phyloP scores from a whole-genome alignment of 768 basidiomycete genomes.

The Suillus paluster region DNA sequence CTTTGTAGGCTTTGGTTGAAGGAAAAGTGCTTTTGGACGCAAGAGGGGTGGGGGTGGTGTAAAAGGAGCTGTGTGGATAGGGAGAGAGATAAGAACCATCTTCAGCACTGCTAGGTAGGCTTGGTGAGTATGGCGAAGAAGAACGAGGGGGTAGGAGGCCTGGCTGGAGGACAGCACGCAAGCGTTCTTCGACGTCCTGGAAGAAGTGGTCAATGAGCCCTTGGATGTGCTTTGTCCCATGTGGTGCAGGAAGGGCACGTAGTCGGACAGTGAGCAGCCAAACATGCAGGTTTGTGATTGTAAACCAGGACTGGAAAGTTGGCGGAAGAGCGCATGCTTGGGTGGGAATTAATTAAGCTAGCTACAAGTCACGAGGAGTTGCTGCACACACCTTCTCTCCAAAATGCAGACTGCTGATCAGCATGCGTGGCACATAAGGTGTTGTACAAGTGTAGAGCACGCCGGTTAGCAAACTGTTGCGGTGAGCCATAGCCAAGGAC shows the following conservation, averaged over 20 bases:
- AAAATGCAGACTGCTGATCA: constrained; percentile 64
- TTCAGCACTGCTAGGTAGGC: constrained; percentile 21
- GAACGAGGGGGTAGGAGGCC: constrained; percentile 35
- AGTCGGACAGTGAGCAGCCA: constrained; percentile 91
- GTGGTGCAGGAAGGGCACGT: constrained; percentile 73
- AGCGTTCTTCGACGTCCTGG: constrained; percentile 88
- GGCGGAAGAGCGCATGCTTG: constrained; percentile 84
- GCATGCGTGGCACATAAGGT: constrained; percentile 57
- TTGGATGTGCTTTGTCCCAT: constrained; percentile 74
- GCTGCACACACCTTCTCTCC: constrained; percentile 62
- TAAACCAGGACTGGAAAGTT: constrained; percentile 98
- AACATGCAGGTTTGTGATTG: constrained; percentile 88
- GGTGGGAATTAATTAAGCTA: constrained; percentile 4
- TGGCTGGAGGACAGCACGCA: constrained; percentile 79
- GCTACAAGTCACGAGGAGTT: background rate
- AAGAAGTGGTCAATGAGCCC: constrained; percentile 94
- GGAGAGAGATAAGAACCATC: constrained; percentile 24
- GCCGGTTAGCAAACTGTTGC: constrained; percentile 62
- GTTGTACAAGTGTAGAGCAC: constrained; percentile 63
- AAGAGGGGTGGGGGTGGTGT: constrained; percentile 29
- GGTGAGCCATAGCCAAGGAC: constrained; percentile 63
- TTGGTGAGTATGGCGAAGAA: constrained; percentile 16
- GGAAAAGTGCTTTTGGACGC: constrained; percentile 31
- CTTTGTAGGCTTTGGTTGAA: constrained; percentile 30
- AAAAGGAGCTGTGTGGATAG: constrained; percentile 28